phyloP scores from a whole-genome alignment of 148 eudicot species.

The Polygonum maritimum region DNA sequence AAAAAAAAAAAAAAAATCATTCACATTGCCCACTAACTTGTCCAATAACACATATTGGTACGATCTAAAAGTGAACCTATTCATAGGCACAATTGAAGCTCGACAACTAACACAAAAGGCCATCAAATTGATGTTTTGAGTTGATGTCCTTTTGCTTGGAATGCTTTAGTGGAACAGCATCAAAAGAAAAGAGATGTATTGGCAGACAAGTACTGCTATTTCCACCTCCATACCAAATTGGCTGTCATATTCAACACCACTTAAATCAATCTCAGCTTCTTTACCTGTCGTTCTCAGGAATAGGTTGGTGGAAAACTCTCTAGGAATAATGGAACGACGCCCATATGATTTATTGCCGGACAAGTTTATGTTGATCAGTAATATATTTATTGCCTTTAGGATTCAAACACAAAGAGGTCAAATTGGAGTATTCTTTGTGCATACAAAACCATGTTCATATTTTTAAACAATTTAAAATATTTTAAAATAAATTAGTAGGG shows the following conservation, averaged over 20 bases:
- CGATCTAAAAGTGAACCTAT: not conserved
- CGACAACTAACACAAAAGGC: not conserved
- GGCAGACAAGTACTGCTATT: not conserved
- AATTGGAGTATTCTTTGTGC: no score
- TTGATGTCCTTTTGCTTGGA: not conserved
- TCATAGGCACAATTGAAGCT: not conserved
- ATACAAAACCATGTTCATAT: no score
- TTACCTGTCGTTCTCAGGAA: not conserved
- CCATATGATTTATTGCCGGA: not conserved
- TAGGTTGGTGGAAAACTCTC: not conserved
- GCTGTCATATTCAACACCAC: slow-evolving; percentile 1
- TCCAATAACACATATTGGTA: no score
- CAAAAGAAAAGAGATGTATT: not conserved
- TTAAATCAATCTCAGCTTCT: not conserved
- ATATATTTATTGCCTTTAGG: no score
- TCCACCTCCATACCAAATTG: not conserved
- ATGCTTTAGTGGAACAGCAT: not conserved
- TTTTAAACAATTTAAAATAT: no score
- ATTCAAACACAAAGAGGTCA: no score
- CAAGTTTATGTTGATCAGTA: no score
- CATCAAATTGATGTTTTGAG: not conserved
- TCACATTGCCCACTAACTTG: no score
- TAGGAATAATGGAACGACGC: not conserved
- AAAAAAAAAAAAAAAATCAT: no score
- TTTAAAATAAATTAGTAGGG: not conserved